These are phyloP conservation scores for Ogataea nonfermentans DNA, from an alignment of 805 yeast species.

Conservation along the genomic window DNA sequence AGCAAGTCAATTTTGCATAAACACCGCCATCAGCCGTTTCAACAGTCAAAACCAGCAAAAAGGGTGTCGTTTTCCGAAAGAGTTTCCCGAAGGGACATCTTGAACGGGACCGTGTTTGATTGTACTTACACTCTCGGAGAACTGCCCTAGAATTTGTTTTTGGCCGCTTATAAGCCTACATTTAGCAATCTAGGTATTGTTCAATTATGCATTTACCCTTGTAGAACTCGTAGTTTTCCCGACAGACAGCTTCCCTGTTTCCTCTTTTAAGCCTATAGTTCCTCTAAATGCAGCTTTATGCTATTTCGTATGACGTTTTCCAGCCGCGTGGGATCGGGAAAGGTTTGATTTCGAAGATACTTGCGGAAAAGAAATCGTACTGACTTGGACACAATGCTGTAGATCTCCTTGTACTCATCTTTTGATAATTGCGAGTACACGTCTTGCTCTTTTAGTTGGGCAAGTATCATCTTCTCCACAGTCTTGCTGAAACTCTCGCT, in stretches of 20 bases:
- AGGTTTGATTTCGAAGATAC: slow-evolving; percentile 15
- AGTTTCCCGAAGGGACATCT: slow-evolving; percentile 44
- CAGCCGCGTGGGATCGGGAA: slow-evolving; percentile 31
- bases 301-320: slow-evolving; percentile 37
- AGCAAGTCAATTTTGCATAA: slow-evolving; percentile 12
- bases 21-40: not conserved
- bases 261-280: not conserved
- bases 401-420: slow-evolving; percentile 35
- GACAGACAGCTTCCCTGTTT: too few species aligned
- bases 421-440: slow-evolving; percentile 27
- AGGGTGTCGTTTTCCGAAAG: slow-evolving; percentile 43
- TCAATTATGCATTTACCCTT: too few species aligned
- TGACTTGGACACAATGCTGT: slow-evolving; percentile 36
- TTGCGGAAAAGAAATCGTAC: slow-evolving; percentile 39
- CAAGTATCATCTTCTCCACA: slow-evolving; percentile 34
- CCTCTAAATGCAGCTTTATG: slow-evolving; percentile 29
- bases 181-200: too few species aligned
- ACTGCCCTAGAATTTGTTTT: not conserved
- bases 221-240: too few species aligned
- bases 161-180: too few species aligned
- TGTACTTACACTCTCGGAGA: slow-evolving; percentile 23
- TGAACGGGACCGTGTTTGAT: slow-evolving; percentile 43
- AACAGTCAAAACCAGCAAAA: slow-evolving; percentile 17
- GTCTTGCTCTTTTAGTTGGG: slow-evolving; percentile 37
- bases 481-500: slow-evolving; percentile 15